Base-by-base conservation (phyloP, 2,329 filamentous ascomycete genomes). In the Chaetomiaceae sp. region DNA sequence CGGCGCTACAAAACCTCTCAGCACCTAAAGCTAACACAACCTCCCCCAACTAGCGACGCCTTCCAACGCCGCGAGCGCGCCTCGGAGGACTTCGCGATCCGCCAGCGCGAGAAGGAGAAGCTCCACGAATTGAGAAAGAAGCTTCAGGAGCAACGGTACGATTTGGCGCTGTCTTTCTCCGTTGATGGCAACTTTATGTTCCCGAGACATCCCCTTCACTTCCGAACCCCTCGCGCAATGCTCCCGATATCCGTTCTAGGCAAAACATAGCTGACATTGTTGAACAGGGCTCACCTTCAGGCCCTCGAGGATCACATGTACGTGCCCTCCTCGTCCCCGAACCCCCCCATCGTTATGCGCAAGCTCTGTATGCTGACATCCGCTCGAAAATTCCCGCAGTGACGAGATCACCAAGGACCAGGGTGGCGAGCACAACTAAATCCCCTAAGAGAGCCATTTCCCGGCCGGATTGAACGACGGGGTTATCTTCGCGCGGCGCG, bases 41-140 rank as follows among this genome's bases (percentile, higher is more conserved):
- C 42, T 44, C 27, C 16, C 33, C 13, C 19, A 30, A 41, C 62
- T 60, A 95, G 92, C 62, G 92, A 99, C 68, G 83, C 89, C 51
- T 99, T 96, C 81, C 89, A 85, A 74, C 86, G 86, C 74, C 89
- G 93, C 63, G 93, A 99, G 74, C 81, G 85, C 68, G 92, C 92
- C 60, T 79, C 75, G 67, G 93, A 97, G 76, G 85, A 90, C 69
- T 81, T 82, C 62, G 88, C 87, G 73, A 90, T 99, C 73, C 82
- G 83, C 65, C 76, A 87, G 75, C 87, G 90, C 67, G 93, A 97
- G 81, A 82, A 83, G 74, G 84, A 91, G 75, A 96, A 96, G 89
- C 85, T 96, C 57, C 62, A 79, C 46, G 81, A 81, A 67, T 83
- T 96, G 63, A 85, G 81, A 72, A 77, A 79, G 74, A 83, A 82